A percentile compares a stretch with the other conserved stretches of the same genome.
Conservation (phyloP, 208 protist species). For the Leishmania turanica region DNA sequence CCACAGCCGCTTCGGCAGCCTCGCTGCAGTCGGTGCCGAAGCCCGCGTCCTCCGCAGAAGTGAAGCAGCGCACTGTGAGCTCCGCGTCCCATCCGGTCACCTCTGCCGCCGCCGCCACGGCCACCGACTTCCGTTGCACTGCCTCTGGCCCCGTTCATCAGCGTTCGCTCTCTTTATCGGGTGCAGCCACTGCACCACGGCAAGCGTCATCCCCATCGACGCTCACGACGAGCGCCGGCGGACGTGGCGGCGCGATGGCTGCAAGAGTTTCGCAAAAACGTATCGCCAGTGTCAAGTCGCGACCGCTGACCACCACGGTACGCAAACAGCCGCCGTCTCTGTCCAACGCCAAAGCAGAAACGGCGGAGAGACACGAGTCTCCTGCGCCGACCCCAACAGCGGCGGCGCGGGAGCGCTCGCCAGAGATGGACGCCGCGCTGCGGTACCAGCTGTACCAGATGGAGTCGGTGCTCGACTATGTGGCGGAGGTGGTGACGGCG, state of each 20-base stretch:
- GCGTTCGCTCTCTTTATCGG: neutral
- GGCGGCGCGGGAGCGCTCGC: neutral
- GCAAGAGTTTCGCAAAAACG: neutral
- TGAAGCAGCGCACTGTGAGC: neutral
- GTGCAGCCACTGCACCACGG: neutral
- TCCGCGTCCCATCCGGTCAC: neutral
- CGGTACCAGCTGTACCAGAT: constrained; percentile 48
- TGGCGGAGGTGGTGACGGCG: constrained; percentile 46
- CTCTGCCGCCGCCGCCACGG: neutral
- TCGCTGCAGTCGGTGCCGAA: neutral
- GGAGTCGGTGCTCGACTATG: constrained; percentile 62
- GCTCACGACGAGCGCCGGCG: neutral
- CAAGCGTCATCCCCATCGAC: neutral
- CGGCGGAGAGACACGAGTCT: neutral
- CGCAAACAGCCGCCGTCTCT: constrained; percentile 6
- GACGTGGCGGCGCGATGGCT: neutral
- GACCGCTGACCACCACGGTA: neutral
- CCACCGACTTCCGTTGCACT: neutral
- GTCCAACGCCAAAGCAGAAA: neutral
- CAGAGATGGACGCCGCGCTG: constrained; percentile 7
- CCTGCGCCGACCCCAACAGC: neutral
- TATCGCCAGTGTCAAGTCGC: neutral
- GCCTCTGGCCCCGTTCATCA: neutral
- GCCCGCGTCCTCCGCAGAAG: neutral
- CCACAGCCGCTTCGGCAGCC: neutral